Base-by-base conservation (phyloP, 805 yeast genomes). In the Wickerhamiella azymoides region DNA sequence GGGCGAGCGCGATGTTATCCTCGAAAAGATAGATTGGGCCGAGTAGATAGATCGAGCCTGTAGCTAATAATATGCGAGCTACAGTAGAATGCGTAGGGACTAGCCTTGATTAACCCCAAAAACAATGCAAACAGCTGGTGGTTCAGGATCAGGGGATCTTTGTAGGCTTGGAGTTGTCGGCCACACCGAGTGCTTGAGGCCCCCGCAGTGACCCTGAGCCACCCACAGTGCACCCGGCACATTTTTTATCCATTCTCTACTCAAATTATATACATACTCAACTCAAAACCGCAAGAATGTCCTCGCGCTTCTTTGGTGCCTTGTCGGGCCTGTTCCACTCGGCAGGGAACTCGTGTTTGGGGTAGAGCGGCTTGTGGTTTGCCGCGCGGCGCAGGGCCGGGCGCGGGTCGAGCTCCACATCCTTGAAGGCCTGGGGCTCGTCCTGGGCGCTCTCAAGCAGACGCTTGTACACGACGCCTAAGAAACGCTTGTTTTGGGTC, bases 371-470 rank as follows among this genome's bases (percentile, higher is more conserved):
- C 52, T 61, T 62, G 56, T 70, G 66, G 52, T 70, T 62, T 47
- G 66, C 64, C 50, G 59, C 60, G 54, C 64, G 75, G 13, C 74
- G 71, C 44, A 61, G 62, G 44, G 73, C 71, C 58, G 80, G 85
- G 61, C 94, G 77, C 21, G 70, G 76, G 61, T 88, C 94, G 41
- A 89, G 62, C 27, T 96, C 96, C 27, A 89, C 67, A 56, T 84
- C 94, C 37, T 71, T 69, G 54, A 84, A 83, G 49, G 73, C 73
- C 47, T 80, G 82, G 2, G 68, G 57, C 39, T 71, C 58, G 43
- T 76, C 80, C 56, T 77, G 81, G 7, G 94, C 68, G 55, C 78
- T 88, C 21, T 60, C 59, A 25, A 88, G 57, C 42, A 92, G 66
- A 47, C 70, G 70, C 53, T 73, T 72, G 52, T 86, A 67, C 24